phyloP scores from a whole-genome alignment of 1,139 yeast genomes.

The Candida sanyaensis region DNA sequence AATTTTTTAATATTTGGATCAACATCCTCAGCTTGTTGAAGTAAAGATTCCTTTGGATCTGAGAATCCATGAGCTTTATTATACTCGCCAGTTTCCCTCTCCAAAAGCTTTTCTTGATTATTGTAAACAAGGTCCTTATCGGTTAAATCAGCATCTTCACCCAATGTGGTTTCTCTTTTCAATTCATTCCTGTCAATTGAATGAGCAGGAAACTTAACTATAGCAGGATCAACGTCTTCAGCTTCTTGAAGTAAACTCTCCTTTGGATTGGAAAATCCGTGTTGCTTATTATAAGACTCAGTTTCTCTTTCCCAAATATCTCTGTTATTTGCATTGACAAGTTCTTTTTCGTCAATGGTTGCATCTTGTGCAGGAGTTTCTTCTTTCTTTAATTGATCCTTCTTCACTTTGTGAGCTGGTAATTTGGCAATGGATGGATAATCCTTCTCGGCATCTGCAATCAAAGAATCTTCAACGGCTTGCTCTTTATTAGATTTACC shows the following conservation, averaged over 20 bases:
- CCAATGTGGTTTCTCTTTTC: constrained; percentile 1
- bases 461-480: constrained; percentile 19
- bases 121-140: constrained; percentile 6
- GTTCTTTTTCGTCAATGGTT: constrained; percentile 2
- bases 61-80: constrained; percentile 31
- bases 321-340: constrained; percentile 1
- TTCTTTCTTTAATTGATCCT: constrained; percentile 7
- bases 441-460: constrained; percentile 22
- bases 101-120: constrained; percentile 16
- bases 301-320: constrained; percentile 23
- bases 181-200: neutral
- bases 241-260: constrained; percentile 9
- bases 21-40: constrained; percentile 30
- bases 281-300: constrained; percentile 17
- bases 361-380: constrained; percentile 4
- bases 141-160: neutral
- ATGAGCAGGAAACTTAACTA: constrained; percentile 5
- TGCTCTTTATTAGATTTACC: constrained; percentile 11
- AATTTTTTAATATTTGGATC: constrained; percentile 22
- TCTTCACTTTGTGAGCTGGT: constrained; percentile 19
- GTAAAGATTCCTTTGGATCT: constrained; percentile 26
- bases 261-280: constrained; percentile 17
- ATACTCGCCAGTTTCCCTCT: constrained; percentile 26
- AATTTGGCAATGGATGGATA: constrained; percentile 23
- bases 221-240: constrained; percentile 4